Conservation (phyloP, 140 eudicot genomes). For the Ambrosia hybrid region DNA sequence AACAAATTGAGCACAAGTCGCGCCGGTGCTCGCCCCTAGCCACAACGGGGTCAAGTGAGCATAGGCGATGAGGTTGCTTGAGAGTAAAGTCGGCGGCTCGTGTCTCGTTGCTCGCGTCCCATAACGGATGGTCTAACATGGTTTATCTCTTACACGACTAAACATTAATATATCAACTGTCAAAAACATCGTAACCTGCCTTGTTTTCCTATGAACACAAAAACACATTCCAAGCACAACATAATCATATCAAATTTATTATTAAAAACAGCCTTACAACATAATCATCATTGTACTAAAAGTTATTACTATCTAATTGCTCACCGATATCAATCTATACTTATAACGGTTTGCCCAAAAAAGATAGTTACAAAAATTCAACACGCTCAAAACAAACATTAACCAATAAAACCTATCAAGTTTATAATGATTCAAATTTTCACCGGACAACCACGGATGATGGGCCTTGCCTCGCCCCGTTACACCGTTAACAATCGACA, state of each 20-base stretch:
- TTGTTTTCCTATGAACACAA: not conserved
- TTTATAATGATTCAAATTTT: conserved; percentile 46
- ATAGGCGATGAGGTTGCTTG: too few species aligned
- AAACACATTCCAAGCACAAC: not conserved
- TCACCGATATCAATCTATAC: conserved; percentile 33
- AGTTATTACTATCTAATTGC: not conserved
- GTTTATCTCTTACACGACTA: too few species aligned
- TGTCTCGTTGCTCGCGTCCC: too few species aligned
- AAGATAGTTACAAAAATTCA: conserved; percentile 50
- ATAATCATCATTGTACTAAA: not conserved
- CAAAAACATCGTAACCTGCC: too few species aligned
- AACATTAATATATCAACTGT: too few species aligned
- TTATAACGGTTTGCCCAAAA: conserved; percentile 57
- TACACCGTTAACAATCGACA: conserved; percentile 40
- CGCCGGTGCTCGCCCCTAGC: too few species aligned
- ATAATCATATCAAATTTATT: not conserved
- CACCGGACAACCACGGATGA: conserved; percentile 53
- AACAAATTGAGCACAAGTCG: too few species aligned
- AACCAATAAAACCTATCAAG: conserved; percentile 61
- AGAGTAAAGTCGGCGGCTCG: too few species aligned
- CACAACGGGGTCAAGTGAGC: too few species aligned
- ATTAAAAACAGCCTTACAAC: not conserved
- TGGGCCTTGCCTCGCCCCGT: conserved; percentile 28
- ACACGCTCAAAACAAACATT: conserved; percentile 38
- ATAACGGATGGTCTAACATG: too few species aligned